phyloP scores from a whole-genome alignment of 1,284 basidiomycete species.

The Cutaneotrichosporon cutaneum region DNA sequence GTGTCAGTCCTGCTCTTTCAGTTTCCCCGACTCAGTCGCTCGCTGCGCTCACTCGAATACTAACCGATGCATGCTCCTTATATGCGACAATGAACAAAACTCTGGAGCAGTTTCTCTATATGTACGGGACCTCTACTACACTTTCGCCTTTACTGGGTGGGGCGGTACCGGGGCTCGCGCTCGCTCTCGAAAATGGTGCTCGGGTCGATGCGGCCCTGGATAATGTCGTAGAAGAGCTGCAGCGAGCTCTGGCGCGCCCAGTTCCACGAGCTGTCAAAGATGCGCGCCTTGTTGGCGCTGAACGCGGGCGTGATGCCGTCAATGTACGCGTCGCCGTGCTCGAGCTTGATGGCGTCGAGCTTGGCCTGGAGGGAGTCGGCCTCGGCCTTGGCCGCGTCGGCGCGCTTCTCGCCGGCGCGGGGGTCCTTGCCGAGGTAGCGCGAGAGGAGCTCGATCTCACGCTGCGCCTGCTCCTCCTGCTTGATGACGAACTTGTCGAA shows the following conservation, averaged over 20 bases:
- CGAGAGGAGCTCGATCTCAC: constrained; percentile 94
- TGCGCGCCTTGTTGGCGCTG: constrained; percentile 91
- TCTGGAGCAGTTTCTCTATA: constrained; percentile 18
- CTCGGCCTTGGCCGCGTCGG: constrained; percentile 73
- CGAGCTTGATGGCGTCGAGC: constrained; percentile 71
- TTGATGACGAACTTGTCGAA: constrained; percentile 94
- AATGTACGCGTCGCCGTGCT: constrained; percentile 86
- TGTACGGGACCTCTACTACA: constrained; percentile 10
- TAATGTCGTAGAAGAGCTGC: constrained; percentile 95
- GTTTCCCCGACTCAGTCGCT: not conserved
- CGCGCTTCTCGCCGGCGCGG: constrained; percentile 82
- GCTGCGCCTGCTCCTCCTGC: constrained; percentile 86
- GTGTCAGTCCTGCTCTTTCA: no score
- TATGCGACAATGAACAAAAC: constrained; percentile 24
- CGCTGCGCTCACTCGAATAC: constrained; percentile 3
- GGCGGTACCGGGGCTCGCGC: constrained; percentile 35
- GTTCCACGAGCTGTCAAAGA: constrained; percentile 98
- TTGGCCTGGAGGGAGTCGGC: constrained; percentile 71
- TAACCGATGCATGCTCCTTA: constrained; percentile 25
- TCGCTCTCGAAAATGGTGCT: constrained; percentile 42
- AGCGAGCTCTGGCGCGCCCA: constrained; percentile 97
- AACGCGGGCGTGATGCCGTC: constrained; percentile 93
- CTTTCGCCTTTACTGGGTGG: constrained; percentile 11
- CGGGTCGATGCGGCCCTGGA: constrained; percentile 68
- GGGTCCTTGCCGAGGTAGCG: constrained; percentile 93